These are phyloP conservation scores for Hirschfeldia incana DNA, from an alignment of 345 rosid species.

Conservation along the genomic window DNA sequence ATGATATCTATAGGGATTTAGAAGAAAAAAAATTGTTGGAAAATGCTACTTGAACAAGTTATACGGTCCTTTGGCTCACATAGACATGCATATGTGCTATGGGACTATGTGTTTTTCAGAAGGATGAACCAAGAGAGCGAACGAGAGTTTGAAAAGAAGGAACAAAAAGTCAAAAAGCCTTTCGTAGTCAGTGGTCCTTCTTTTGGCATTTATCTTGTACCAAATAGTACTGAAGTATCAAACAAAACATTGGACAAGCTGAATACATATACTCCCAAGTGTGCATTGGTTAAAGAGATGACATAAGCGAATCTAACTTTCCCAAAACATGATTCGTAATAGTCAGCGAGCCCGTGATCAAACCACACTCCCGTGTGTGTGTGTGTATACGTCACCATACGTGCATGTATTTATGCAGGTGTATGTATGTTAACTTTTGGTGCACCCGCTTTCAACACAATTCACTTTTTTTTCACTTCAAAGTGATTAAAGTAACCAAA, in stretches of 20 bases:
- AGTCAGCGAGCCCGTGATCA: constrained; percentile 29
- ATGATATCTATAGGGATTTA: no score
- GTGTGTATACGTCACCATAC: not conserved
- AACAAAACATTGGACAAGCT: not conserved
- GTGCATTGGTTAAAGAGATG: constrained; percentile 20
- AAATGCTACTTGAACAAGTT: not conserved
- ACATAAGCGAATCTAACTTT: constrained; percentile 33
- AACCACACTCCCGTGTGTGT: constrained; percentile 3
- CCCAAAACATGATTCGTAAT: constrained; percentile 5
- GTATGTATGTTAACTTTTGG: not conserved
- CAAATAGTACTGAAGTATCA: not conserved
- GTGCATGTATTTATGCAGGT: not conserved
- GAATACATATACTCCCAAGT: constrained; percentile 1
- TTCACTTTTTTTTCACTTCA: constrained; percentile 10
- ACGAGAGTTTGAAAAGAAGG: not conserved
- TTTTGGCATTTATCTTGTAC: not conserved
- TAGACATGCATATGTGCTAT: not conserved
- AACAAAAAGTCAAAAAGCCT: constrained; percentile 19
- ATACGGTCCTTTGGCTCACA: not conserved
- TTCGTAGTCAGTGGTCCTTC: constrained; percentile 20
- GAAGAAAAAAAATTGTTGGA: not conserved
- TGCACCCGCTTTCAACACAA: constrained; percentile 12
- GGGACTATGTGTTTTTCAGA: not conserved
- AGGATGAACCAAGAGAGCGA: constrained; percentile 7
- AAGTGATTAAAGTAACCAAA: constrained; percentile 23